Evolutionary conservation across 768 basidiomycete genomes (phyloP), one percentile per base, ranked within the genome.

Genomic region (Trametes sanguinea): DNA sequence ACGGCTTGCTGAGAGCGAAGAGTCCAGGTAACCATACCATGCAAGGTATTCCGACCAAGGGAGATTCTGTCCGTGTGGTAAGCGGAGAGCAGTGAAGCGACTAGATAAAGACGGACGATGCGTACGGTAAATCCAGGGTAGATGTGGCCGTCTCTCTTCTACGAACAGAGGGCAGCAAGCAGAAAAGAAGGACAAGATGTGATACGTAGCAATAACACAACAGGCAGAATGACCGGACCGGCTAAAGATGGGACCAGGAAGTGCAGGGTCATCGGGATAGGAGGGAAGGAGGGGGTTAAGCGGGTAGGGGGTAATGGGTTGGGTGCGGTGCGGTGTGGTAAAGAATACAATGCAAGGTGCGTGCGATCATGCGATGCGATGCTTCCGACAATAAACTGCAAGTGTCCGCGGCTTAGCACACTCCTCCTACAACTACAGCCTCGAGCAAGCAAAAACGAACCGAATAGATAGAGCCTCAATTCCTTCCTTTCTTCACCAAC

Each of bases 161-260:
- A 62, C 42, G 35, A 30, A 55, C 48, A 35, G 35, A 44, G 54
- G 32, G 44, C 32, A 30, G 61, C 29, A 32, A 45, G 11, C 17
- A 14, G 45, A 40, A 14, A 33, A 58, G 40, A 33, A 58, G 40
- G 46, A 32, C 47, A 51, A 53, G 35, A 57, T 54, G 48, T 43
- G 43, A 64, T 61, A 65, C 45, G 60, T 59, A 63, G 63, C 59
- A 60, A 67, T 63, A 64, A 64, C 63, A 67, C 62, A 62, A 62
- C 61, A 60, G 52, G 40, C 50, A 37, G 54, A 62, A 64, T 51
- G 58, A 50, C 17, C 13, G 33, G 32, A 33, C 8, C 22, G 55
- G 54, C 33, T 29, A 40, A 50, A 40, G 47, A 50, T 39, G 47
- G 46, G 56, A 3, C 6, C 35, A 37, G 35, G 2, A 11, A 37